These are phyloP conservation scores for Myrica gale DNA, from an alignment of 306 rosid species.

Conservation along the genomic window DNA sequence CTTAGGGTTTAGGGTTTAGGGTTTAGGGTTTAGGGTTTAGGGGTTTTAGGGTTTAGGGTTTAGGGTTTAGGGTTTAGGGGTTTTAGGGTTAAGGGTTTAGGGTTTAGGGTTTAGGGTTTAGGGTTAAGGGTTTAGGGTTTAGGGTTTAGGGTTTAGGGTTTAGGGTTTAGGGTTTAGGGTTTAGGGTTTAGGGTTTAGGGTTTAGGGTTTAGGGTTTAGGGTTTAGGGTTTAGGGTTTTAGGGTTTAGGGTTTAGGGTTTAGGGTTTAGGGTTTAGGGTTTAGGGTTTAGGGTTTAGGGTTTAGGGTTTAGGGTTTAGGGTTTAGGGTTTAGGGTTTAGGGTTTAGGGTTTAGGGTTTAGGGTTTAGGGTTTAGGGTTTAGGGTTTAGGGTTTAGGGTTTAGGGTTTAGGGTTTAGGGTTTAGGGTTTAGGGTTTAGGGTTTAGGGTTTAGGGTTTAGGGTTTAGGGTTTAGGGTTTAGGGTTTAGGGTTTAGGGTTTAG, in stretches of 20 bases:
- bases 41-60: no score
- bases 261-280: slow-evolving; percentile 23
- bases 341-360: slow-evolving; percentile 1
- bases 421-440: slow-evolving; percentile 17
- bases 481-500: slow-evolving; percentile 14
- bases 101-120: no score
- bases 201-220: slow-evolving; percentile 11
- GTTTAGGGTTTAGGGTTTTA: not conserved
- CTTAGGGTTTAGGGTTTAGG: no score
- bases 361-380: slow-evolving; percentile 21
- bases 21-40: no score
- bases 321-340: not conserved
- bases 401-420: slow-evolving; percentile 18
- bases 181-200: slow-evolving; percentile 22
- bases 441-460: slow-evolving; percentile 4
- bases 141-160: slow-evolving; percentile 6
- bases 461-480: not conserved
- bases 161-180: slow-evolving; percentile 14
- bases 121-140: not conserved
- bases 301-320: slow-evolving; percentile 1
- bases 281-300: slow-evolving; percentile 23
- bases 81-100: no score
- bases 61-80: no score
- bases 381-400: slow-evolving; percentile 17
- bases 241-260: slow-evolving; percentile 15